A percentile compares a stretch with the other conserved stretches of the same genome.
Conservation (phyloP, 768 basidiomycete species). For the Leccinellum luteum region DNA sequence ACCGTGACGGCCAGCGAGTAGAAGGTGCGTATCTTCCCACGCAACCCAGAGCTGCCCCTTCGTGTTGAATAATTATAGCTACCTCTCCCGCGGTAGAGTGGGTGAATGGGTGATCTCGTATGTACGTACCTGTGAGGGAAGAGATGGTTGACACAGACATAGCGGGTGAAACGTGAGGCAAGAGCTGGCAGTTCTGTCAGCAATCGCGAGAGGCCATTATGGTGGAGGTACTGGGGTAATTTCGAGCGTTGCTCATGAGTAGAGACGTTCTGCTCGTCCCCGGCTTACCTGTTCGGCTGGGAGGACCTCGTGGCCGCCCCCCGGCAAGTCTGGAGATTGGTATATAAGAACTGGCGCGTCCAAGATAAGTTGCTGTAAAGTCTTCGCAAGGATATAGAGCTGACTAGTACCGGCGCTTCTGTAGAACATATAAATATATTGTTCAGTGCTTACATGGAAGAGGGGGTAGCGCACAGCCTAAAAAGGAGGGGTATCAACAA, state of each 20-base stretch:
- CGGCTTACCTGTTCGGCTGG: not conserved
- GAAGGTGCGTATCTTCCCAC: not conserved
- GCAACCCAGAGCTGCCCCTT: slow-evolving; percentile 6
- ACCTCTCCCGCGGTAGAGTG: slow-evolving; percentile 8
- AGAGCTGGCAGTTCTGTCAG: not conserved
- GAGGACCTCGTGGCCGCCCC: not conserved
- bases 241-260: not conserved
- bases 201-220: not conserved
- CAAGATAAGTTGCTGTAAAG: not conserved
- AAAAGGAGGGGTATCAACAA: not conserved
- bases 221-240: not conserved
- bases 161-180: not conserved
- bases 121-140: slow-evolving; percentile 6
- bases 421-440: not conserved
- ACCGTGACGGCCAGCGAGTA: slow-evolving; percentile 9
- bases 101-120: not conserved
- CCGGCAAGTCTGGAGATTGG: too few relatives aligned
- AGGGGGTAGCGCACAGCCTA: not conserved
- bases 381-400: not conserved
- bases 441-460: not conserved
- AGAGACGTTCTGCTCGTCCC: not conserved
- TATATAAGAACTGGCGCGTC: too few relatives aligned
- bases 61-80: slow-evolving; percentile 3
- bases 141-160: not conserved
- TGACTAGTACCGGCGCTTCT: not conserved